A percentile compares a stretch with the other conserved stretches of the same genome.
Evolutionary conservation across 306 rosid genomes (phyloP).

Genomic region (Pyrus pyrifolia): DNA sequence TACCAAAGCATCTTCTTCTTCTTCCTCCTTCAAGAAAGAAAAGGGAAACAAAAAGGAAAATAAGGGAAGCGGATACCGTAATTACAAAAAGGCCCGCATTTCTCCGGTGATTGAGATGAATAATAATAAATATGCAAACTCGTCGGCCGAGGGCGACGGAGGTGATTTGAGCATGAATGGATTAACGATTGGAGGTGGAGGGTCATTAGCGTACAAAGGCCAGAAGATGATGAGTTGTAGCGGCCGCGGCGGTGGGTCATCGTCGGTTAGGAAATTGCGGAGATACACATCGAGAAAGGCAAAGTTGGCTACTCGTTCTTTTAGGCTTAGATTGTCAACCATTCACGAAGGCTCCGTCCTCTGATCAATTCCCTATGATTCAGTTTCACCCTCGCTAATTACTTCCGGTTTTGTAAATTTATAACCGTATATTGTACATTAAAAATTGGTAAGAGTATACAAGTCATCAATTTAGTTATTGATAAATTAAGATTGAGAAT

Average conservation of each 20-base stretch:
- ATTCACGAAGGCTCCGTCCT: slow-evolving; percentile 38
- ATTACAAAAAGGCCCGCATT: slow-evolving; percentile 31
- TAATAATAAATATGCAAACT: neutral
- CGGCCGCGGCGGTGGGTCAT: neutral
- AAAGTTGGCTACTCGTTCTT: slow-evolving; percentile 33
- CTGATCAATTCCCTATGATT: neutral
- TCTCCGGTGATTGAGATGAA: slow-evolving; percentile 17
- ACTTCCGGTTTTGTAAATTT: too few relatives aligned
- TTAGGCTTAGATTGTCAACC: slow-evolving; percentile 29
- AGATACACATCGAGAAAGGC: slow-evolving; percentile 29
- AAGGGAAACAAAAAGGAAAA: neutral
- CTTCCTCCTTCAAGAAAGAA: neutral
- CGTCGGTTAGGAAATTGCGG: slow-evolving; percentile 28
- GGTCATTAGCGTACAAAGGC: neutral
- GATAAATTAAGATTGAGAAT: too few relatives aligned
- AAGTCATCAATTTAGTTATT: too few relatives aligned
- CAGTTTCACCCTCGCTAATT: too few relatives aligned
- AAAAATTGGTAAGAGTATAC: too few relatives aligned
- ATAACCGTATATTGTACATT: too few relatives aligned
- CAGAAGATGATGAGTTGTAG: neutral
- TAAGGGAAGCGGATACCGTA: neutral
- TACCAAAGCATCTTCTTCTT: neutral
- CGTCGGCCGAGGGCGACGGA: neutral
- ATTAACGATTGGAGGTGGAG: neutral
- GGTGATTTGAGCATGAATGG: neutral